Evolutionary conservation across 441 rosid species (phyloP), one percentile per base, ranked within the genome.

Genomic region (Erodium moschatum): DNA sequence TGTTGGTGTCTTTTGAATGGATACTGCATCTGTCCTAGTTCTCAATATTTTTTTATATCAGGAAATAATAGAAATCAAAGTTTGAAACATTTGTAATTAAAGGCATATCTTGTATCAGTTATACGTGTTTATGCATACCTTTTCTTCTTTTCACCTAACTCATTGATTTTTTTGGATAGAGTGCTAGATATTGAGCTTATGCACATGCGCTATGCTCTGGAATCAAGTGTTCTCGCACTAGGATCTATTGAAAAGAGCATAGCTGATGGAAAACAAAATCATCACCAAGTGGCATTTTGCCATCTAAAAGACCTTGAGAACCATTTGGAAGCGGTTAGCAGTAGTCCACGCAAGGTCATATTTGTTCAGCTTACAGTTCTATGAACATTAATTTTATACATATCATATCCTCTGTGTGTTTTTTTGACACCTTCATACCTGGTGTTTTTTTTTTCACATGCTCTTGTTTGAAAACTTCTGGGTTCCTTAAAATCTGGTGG

Each of bases 191-290:
- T 90, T 80, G 99, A 94, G 82, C 86, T 94, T 73, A 91, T 94
- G 97, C 94, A 83, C 80, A 88, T 94, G 97, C 92, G 94, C 69
- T 94, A 94, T 88, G 89, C 92, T 73, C 70, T 94, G 85, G 96
- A 91, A 80, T 88, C 97, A 63, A 77, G 80, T 66, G 91, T 90
- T 68, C 86, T 94, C 73, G 92, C 96, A 27, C 78, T 94, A 42
- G 91, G 86, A 80, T 85, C 76, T 65, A 84, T 89, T 86, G 91
- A 81, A 71, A 87, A 75, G 81, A 83, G 79, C 68, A 62, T 68
- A 63, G 81, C 72, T 64, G 80, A 81, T 64, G 90, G 86, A 75
- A 80, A 69, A 65, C 87, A 82, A 70, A 76, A 75, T 80, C 69
- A 78, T 76, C 86, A 74, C 71, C 83, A 68, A 71, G 74, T 77